Conservation (phyloP, 2,329 filamentous ascomycete species). For the Apiospora malaysiana region DNA sequence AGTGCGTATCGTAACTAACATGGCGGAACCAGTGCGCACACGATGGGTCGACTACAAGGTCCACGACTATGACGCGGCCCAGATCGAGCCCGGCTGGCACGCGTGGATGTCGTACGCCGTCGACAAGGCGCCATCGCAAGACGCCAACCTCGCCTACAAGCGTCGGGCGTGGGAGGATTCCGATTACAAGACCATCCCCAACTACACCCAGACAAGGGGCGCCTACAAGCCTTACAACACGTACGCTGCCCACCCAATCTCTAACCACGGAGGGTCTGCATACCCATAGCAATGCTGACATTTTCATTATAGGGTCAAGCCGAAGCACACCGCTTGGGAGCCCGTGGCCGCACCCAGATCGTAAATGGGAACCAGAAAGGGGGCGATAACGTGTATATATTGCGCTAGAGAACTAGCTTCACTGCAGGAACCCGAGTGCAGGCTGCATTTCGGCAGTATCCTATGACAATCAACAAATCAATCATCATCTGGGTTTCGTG, state of each 20-base stretch:
- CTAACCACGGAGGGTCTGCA: neutral
- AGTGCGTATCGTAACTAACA: neutral
- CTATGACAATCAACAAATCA: neutral
- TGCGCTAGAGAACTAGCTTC: constrained; percentile 13
- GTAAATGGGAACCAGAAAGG: constrained; percentile 17
- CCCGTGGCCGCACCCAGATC: constrained; percentile 40
- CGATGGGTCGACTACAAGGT: constrained; percentile 98
- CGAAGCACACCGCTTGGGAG: constrained; percentile 58
- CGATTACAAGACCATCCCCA: constrained; percentile 71
- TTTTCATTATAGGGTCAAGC: constrained; percentile 48
- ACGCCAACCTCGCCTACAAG: constrained; percentile 72
- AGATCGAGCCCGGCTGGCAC: constrained; percentile 97
- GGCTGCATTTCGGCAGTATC: neutral
- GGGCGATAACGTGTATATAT: constrained; percentile 20
- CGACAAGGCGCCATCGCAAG: constrained; percentile 81
- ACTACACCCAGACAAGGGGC: constrained; percentile 75
- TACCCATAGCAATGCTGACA: constrained; percentile 27
- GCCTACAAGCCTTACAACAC: constrained; percentile 96
- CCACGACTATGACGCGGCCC: constrained; percentile 80
- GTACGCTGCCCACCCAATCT: constrained; percentile 61
- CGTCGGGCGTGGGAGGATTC: constrained; percentile 77
- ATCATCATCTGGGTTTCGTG: neutral
- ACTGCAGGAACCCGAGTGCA: neutral
- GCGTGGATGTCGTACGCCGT: constrained; percentile 96
- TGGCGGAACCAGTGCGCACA: constrained; percentile 72